A percentile compares a stretch with the other conserved stretches of the same genome.
Evolutionary conservation across 179 eudicot genomes (phyloP).

Genomic region (Drosera spatulata): DNA sequence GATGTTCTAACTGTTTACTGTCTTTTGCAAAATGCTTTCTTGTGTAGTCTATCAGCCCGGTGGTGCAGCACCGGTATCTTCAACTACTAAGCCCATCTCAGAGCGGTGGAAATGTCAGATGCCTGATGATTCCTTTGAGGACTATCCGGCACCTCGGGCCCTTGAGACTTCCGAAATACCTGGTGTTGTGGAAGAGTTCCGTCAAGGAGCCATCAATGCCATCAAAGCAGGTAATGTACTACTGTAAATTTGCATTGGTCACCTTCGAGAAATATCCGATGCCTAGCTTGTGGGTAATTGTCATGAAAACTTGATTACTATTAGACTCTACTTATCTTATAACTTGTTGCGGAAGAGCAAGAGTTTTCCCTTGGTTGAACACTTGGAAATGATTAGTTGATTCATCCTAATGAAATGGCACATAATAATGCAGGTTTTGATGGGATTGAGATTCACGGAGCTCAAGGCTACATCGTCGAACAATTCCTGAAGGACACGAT

Average conservation of each 20-base stretch:
- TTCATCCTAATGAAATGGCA: background rate
- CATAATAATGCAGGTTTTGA: conserved; percentile 46
- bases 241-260: background rate
- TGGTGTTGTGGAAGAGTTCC: conserved; percentile 21
- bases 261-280: background rate
- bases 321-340: too few species aligned
- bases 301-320: background rate
- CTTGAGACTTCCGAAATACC: conserved; percentile 29
- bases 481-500: too few species aligned
- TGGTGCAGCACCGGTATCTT: conserved; percentile 26
- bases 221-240: conserved; percentile 8
- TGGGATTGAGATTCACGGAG: conserved; percentile 75
- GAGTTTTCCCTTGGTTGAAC: background rate
- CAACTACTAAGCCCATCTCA: conserved; percentile 32
- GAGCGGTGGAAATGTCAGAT: conserved; percentile 9
- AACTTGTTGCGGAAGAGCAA: background rate
- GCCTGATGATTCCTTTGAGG: conserved; percentile 7
- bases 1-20: too few species aligned
- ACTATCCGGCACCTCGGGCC: conserved; percentile 21
- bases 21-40: too few species aligned
- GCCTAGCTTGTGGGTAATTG: background rate
- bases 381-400: background rate
- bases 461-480: conserved; percentile 16
- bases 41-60: conserved; percentile 40
- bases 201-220: conserved; percentile 8